These are phyloP conservation scores for Rhododendron vialii DNA, from an alignment of 148 eudicot genomes.

Conservation along the genomic window DNA sequence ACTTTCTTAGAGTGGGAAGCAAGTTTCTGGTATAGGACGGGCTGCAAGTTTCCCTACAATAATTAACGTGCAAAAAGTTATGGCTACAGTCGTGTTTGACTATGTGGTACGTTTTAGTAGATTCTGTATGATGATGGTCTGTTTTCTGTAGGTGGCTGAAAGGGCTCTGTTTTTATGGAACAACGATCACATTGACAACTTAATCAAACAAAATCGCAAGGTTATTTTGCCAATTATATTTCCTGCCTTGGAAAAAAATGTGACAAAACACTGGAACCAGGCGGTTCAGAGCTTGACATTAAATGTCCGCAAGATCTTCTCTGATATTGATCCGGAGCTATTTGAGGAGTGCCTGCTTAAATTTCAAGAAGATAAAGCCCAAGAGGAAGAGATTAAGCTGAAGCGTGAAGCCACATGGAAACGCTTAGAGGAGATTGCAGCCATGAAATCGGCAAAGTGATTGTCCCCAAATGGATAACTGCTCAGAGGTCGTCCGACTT, in stretches of 20 bases:
- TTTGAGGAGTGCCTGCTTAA: slow-evolving; percentile 39
- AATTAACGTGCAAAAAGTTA: not conserved
- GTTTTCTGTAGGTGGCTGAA: slow-evolving; percentile 34
- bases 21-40: not conserved
- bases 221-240: slow-evolving; percentile 45
- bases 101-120: not conserved
- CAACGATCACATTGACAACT: slow-evolving; percentile 40
- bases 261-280: slow-evolving; percentile 44
- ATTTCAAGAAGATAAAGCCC: slow-evolving; percentile 28
- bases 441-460: slow-evolving; percentile 30
- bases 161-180: slow-evolving; percentile 47
- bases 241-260: slow-evolving; percentile 38
- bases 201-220: slow-evolving; percentile 38
- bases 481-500: slow-evolving; percentile 21
- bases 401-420: slow-evolving; percentile 38
- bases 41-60: not conserved
- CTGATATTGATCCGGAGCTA: slow-evolving; percentile 36
- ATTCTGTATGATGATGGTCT: not conserved
- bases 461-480: slow-evolving; percentile 12
- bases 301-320: slow-evolving; percentile 41
- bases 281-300: slow-evolving; percentile 41
- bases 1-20: not conserved
- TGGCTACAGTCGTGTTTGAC: not conserved
- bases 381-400: slow-evolving; percentile 19
- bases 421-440: slow-evolving; percentile 49